Evolutionary conservation across 78 protist genomes (phyloP).

Genomic region (Reticulomyxa filosa): DNA sequence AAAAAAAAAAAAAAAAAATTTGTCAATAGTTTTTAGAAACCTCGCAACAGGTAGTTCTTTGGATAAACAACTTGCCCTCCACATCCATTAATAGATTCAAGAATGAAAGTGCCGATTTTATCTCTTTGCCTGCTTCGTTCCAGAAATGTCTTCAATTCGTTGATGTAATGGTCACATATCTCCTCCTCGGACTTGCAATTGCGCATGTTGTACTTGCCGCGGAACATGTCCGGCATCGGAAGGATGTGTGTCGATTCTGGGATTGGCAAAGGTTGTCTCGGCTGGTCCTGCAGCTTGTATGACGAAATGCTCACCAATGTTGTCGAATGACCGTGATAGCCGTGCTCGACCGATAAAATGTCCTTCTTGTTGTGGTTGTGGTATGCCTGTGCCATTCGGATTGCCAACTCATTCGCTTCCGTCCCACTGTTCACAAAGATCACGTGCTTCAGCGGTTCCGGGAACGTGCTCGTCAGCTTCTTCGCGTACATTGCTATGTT

Average conservation of each 20-base stretch:
- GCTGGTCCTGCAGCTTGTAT: slow-evolving; percentile 2
- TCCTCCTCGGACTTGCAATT: not conserved
- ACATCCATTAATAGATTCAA: slow-evolving; percentile 9
- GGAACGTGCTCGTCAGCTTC: slow-evolving; percentile 18
- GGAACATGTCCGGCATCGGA: not conserved
- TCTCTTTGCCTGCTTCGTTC: not conserved
- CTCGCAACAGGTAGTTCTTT: slow-evolving; percentile 25
- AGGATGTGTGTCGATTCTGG: not conserved
- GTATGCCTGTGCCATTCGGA: slow-evolving; percentile 43
- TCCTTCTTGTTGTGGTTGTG: slow-evolving; percentile 13
- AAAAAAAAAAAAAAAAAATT: too few species aligned
- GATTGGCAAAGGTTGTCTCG: not conserved
- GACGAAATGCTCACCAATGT: not conserved
- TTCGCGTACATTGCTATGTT: slow-evolving; percentile 1
- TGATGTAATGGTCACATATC: not conserved
- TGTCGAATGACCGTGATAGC: slow-evolving; percentile 55
- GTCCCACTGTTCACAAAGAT: slow-evolving; percentile 53
- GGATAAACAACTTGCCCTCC: slow-evolving; percentile 39
- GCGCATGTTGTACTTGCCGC: not conserved
- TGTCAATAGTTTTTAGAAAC: not conserved
- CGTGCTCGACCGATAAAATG: slow-evolving; percentile 14
- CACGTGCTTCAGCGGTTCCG: not conserved
- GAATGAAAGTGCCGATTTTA: not conserved
- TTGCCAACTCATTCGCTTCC: slow-evolving; percentile 68
- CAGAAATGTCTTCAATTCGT: not conserved